A percentile compares a stretch with the other conserved stretches of the same genome.
phyloP scores from a whole-genome alignment of 2,329 filamentous ascomycete species.

The Westerdykella sp. region DNA sequence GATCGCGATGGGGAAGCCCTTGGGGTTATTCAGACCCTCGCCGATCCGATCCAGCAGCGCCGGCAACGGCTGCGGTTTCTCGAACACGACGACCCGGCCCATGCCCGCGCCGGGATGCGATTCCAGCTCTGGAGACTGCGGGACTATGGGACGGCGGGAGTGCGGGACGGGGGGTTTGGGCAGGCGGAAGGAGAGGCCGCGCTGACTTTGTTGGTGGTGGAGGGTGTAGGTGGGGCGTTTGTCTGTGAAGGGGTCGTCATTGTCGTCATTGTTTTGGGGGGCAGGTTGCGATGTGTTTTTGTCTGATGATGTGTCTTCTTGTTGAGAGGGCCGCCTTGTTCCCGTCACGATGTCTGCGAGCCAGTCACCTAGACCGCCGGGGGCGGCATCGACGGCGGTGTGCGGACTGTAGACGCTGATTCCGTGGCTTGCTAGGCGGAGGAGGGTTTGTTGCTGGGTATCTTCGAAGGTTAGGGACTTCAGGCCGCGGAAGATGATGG shows the following conservation, averaged over 20 bases:
- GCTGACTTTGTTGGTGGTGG: slow-evolving; percentile 46
- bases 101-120: slow-evolving; percentile 50
- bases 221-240: slow-evolving; percentile 41
- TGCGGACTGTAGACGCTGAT: slow-evolving; percentile 96
- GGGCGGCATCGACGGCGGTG: slow-evolving; percentile 85
- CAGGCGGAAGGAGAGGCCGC: slow-evolving; percentile 23
- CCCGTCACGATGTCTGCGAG: slow-evolving; percentile 77
- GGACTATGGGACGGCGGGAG: slow-evolving; percentile 49
- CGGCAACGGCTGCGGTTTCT: slow-evolving; percentile 47
- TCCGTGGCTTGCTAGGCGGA: slow-evolving; percentile 74
- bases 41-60: slow-evolving; percentile 58
- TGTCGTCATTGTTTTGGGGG: slow-evolving; percentile 10
- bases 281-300: slow-evolving; percentile 1
- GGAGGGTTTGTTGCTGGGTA: slow-evolving; percentile 77
- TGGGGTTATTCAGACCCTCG: slow-evolving; percentile 59
- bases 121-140: slow-evolving; percentile 38
- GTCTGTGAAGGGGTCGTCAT: slow-evolving; percentile 35
- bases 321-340: slow-evolving; percentile 22
- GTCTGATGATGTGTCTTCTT: slow-evolving; percentile 8
- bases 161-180: slow-evolving; percentile 36
- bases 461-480: slow-evolving; percentile 82
- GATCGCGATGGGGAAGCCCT: slow-evolving; percentile 57
- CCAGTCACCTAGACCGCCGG: slow-evolving; percentile 86
- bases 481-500: slow-evolving; percentile 90
- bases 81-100: slow-evolving; percentile 55